phyloP scores from a whole-genome alignment of 352 stramenopile species.

The Phytopythium boreale region DNA sequence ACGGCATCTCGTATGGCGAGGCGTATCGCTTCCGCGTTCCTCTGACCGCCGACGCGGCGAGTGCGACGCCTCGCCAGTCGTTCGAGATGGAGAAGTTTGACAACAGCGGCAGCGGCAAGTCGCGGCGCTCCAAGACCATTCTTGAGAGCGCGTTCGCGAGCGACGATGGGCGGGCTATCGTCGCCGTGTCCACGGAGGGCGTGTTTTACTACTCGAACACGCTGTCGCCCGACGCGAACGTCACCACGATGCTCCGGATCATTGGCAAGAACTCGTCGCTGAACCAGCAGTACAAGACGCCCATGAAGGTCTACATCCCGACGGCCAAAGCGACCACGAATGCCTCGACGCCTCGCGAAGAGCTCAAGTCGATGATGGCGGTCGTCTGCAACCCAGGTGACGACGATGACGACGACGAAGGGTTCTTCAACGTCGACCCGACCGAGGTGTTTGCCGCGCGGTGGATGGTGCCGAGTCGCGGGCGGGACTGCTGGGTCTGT shows the following conservation, averaged over 20 bases:
- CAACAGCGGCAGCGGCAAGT: slow-evolving; percentile 52
- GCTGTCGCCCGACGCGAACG: slow-evolving; percentile 18
- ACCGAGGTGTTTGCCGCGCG: slow-evolving; percentile 61
- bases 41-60: background rate
- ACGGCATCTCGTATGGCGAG: slow-evolving; percentile 68
- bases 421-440: slow-evolving; percentile 73
- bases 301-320: slow-evolving; percentile 73
- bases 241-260: slow-evolving; percentile 35
- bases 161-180: slow-evolving; percentile 53
- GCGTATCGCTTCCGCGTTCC: slow-evolving; percentile 58
- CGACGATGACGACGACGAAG: slow-evolving; percentile 50
- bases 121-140: slow-evolving; percentile 63
- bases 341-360: background rate
- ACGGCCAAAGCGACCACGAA: slow-evolving; percentile 10
- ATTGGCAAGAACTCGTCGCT: slow-evolving; percentile 68
- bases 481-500: slow-evolving; percentile 71
- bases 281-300: slow-evolving; percentile 60
- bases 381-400: slow-evolving; percentile 71
- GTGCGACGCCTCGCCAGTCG: slow-evolving; percentile 26
- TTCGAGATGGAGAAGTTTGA: slow-evolving; percentile 74
- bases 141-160: slow-evolving; percentile 65
- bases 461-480: slow-evolving; percentile 66
- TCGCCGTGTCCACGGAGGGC: slow-evolving; percentile 62
- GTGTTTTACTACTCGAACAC: slow-evolving; percentile 76
- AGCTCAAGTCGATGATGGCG: slow-evolving; percentile 57